These are phyloP conservation scores for Claviceps arundinis DNA, from an alignment of 2,329 filamentous ascomycete species.

Conservation along the genomic window DNA sequence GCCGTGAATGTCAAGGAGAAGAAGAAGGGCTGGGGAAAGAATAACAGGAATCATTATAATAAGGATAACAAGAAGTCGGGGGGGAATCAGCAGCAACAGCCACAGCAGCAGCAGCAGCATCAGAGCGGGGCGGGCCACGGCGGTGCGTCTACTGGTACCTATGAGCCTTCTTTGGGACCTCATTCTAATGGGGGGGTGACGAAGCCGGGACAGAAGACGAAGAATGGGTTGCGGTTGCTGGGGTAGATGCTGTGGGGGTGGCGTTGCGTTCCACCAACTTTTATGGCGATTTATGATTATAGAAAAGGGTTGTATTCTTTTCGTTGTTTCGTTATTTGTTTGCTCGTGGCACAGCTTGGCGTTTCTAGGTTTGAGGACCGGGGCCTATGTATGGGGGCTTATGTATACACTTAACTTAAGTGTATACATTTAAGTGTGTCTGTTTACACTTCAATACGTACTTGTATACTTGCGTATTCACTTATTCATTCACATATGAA, in stretches of 20 bases:
- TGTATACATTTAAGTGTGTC: not conserved
- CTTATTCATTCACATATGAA: too few relatives aligned
- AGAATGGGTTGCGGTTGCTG: conserved; percentile 48
- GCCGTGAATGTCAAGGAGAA: conserved; percentile 55
- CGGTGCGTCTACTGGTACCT: conserved; percentile 19
- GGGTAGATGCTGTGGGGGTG: conserved; percentile 27
- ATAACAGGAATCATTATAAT: conserved; percentile 21
- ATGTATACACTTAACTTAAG: not conserved
- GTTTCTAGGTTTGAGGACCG: not conserved
- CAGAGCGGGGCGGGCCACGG: conserved; percentile 14
- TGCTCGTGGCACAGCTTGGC: not conserved
- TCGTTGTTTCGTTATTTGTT: not conserved
- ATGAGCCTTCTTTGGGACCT: conserved; percentile 39
- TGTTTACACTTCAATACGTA: too few relatives aligned
- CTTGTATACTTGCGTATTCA: too few relatives aligned
- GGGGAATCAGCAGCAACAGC: not conserved
- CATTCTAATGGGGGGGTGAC: conserved; percentile 37
- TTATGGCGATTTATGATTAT: too few relatives aligned
- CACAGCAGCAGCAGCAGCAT: not conserved
- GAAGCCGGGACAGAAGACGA: conserved; percentile 54
- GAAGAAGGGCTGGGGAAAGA: conserved; percentile 25
- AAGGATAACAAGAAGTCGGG: not conserved
- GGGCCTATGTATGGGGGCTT: not conserved
- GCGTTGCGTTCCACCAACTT: too few relatives aligned
- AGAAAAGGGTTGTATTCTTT: not conserved